phyloP scores from a whole-genome alignment of 2,329 filamentous ascomycete species.

The Clarireedia monteithiana region DNA sequence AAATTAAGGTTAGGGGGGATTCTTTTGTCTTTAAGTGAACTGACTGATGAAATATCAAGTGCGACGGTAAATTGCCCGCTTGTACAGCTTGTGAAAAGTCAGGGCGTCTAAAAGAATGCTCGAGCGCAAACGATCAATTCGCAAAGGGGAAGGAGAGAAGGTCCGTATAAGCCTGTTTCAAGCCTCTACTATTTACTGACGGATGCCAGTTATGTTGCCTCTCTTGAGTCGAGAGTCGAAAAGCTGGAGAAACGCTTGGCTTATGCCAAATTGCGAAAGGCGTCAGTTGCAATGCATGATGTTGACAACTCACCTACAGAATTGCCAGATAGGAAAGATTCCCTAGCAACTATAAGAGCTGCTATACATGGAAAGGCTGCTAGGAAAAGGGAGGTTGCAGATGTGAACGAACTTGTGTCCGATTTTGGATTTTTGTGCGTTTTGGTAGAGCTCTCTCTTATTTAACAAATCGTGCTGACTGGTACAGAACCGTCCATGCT shows the following conservation, averaged over 20 bases:
- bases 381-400: conserved; percentile 65
- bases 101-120: conserved; percentile 79
- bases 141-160: conserved; percentile 91
- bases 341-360: conserved; percentile 51
- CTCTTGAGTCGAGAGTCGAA: conserved; percentile 85
- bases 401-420: conserved; percentile 86
- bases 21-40: background rate
- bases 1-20: conserved; percentile 64
- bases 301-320: conserved; percentile 38
- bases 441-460: background rate
- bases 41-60: conserved; percentile 40
- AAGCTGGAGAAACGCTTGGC: conserved; percentile 73
- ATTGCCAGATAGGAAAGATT: conserved; percentile 53
- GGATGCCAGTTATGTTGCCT: conserved; percentile 67
- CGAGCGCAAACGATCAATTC: conserved; percentile 91
- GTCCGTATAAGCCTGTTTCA: conserved; percentile 32
- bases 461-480: background rate
- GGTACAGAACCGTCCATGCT: conserved; percentile 75
- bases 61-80: conserved; percentile 89
- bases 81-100: conserved; percentile 94
- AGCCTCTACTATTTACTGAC: conserved; percentile 14
- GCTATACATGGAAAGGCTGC: conserved; percentile 58
- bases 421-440: conserved; percentile 85
- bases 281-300: conserved; percentile 59
- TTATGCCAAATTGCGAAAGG: conserved; percentile 63